These are phyloP conservation scores for Rhazya stricta DNA, from an alignment of 257 asterid species.

Conservation along the genomic window DNA sequence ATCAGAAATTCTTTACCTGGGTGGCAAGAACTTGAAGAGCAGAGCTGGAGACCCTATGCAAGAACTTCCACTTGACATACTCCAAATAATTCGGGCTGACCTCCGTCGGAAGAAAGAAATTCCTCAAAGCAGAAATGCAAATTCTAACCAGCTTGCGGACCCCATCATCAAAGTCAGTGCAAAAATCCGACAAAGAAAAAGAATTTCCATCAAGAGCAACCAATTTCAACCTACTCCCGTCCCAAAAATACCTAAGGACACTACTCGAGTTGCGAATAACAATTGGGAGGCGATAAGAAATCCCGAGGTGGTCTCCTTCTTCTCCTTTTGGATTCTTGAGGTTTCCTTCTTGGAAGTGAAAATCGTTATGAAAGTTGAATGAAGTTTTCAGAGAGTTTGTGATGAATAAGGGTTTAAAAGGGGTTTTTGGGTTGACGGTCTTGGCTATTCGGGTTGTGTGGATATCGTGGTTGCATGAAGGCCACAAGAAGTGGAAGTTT, in stretches of 20 bases:
- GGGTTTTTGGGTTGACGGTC: slow-evolving; percentile 36
- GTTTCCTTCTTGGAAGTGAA: slow-evolving; percentile 23
- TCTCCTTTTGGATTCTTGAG: slow-evolving; percentile 22
- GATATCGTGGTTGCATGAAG: slow-evolving; percentile 21
- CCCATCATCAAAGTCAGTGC: slow-evolving; percentile 46
- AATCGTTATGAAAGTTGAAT: slow-evolving; percentile 27
- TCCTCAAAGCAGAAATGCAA: slow-evolving; percentile 46
- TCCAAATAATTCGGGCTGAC: slow-evolving; percentile 65
- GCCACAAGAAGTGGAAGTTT: slow-evolving; percentile 23
- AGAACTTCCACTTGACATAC: slow-evolving; percentile 90
- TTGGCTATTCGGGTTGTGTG: slow-evolving; percentile 20
- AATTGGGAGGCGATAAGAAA: slow-evolving; percentile 44
- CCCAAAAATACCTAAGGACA: slow-evolving; percentile 65
- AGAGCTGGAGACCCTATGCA: slow-evolving; percentile 90
- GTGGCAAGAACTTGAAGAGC: slow-evolving; percentile 97
- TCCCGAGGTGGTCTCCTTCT: slow-evolving; percentile 11
- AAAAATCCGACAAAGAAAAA: slow-evolving; percentile 38
- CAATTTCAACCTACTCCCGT: slow-evolving; percentile 54
- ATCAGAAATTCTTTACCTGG: slow-evolving; percentile 42
- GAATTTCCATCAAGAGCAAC: slow-evolving; percentile 50
- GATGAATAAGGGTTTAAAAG: slow-evolving; percentile 47
- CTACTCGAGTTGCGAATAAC: slow-evolving; percentile 43
- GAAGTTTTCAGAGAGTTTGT: slow-evolving; percentile 37
- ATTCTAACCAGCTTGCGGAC: slow-evolving; percentile 35
- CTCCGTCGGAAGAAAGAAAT: slow-evolving; percentile 71